phyloP scores from a whole-genome alignment of 345 rosid species.

The Schrenkiella parvula region DNA sequence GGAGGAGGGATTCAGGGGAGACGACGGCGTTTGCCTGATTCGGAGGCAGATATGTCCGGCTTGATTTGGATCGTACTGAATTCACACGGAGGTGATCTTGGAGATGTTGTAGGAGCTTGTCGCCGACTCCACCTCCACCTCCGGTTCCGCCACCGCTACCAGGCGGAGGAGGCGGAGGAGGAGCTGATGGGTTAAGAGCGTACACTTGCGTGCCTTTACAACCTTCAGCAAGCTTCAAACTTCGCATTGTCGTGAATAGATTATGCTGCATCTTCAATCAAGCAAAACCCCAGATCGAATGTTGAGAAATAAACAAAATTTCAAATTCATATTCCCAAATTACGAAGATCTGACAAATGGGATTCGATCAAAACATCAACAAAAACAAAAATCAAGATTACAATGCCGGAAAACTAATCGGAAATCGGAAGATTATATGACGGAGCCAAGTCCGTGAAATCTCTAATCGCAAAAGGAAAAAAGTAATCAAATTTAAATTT shows the following conservation, averaged over 20 bases:
- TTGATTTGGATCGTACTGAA: constrained; percentile 54
- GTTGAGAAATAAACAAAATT: background rate
- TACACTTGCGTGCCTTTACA: constrained; percentile 75
- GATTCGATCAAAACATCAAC: background rate
- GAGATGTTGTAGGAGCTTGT: constrained; percentile 63
- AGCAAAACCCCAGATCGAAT: background rate
- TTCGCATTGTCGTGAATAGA: constrained; percentile 80
- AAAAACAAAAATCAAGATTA: background rate
- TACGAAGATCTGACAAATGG: constrained; percentile 20
- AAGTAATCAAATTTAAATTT: background rate
- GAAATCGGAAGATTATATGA: constrained; percentile 11
- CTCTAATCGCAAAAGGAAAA: background rate
- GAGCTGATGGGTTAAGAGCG: constrained; percentile 49
- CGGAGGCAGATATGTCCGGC: constrained; percentile 34
- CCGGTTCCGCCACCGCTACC: constrained; percentile 29
- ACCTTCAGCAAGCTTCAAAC: constrained; percentile 73
- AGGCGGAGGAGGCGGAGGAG: constrained; percentile 25
- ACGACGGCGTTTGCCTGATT: constrained; percentile 22
- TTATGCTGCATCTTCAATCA: constrained; percentile 69
- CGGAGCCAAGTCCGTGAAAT: constrained; percentile 10
- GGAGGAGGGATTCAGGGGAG: constrained; percentile 51
- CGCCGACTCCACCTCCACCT: constrained; percentile 51
- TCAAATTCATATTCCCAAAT: constrained; percentile 1
- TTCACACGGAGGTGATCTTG: constrained; percentile 65
- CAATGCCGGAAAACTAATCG: background rate